A percentile compares a stretch with the other conserved stretches of the same genome.
Conservation (phyloP, 2,329 filamentous ascomycete species). For the Biscogniauxia sp. region DNA sequence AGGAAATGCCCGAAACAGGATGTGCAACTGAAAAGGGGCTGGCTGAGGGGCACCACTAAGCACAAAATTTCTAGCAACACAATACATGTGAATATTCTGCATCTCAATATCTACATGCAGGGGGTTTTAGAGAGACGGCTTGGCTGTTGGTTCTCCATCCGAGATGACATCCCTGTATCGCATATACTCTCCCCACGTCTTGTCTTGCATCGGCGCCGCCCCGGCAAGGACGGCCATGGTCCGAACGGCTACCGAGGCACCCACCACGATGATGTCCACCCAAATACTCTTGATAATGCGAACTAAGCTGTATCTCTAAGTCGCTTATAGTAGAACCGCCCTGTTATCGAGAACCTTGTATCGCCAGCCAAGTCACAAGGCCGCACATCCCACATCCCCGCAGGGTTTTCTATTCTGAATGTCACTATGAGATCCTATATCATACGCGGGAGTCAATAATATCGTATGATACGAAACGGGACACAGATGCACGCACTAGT, state of each 20-base stretch:
- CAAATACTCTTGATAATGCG: too few relatives aligned
- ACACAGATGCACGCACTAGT: neutral
- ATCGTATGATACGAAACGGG: neutral
- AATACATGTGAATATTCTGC: too few relatives aligned
- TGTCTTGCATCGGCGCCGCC: neutral
- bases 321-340: too few relatives aligned
- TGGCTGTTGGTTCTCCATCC: too few relatives aligned
- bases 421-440: neutral
- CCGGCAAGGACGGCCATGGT: neutral
- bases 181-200: neutral
- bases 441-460: neutral
- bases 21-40: too few relatives aligned
- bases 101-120: too few relatives aligned
- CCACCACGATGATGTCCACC: neutral
- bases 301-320: too few relatives aligned
- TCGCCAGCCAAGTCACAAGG: neutral
- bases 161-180: too few relatives aligned
- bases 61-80: too few relatives aligned
- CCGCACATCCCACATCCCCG: neutral
- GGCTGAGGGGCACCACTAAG: too few relatives aligned
- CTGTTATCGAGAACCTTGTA: neutral
- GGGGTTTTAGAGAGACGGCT: too few relatives aligned
- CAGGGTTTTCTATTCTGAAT: neutral
- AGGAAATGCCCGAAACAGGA: too few relatives aligned
- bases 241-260: neutral